Conservation (phyloP, 331 rosid species). For the Stylosanthes scabra region DNA sequence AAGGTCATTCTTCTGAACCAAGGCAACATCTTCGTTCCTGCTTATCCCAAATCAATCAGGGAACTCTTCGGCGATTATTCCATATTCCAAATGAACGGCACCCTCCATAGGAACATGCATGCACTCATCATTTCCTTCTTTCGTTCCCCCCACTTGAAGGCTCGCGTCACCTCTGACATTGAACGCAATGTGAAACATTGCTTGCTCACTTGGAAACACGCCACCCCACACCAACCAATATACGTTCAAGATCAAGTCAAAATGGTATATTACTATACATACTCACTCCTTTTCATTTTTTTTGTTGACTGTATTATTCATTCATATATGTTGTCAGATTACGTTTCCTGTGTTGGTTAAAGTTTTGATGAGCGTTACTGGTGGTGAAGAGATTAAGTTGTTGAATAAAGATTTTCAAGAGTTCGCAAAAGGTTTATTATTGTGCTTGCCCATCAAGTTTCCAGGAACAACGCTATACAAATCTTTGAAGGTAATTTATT, state of each 20-base stretch:
- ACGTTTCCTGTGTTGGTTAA: constrained; percentile 75
- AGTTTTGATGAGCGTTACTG: constrained; percentile 78
- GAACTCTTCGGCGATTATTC: constrained; percentile 81
- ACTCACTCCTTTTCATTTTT: no score
- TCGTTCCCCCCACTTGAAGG: constrained; percentile 68
- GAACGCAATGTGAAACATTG: constrained; percentile 61
- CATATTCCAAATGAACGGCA: constrained; percentile 74
- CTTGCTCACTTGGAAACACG: constrained; percentile 56
- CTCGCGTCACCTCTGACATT: constrained; percentile 65
- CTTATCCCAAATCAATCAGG: constrained; percentile 87
- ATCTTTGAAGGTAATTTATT: constrained; percentile 77
- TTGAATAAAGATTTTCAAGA: constrained; percentile 76
- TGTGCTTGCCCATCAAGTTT: constrained; percentile 83
- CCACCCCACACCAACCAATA: constrained; percentile 36
- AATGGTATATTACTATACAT: constrained; percentile 49
- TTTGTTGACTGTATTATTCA: no score
- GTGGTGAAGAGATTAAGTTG: constrained; percentile 71
- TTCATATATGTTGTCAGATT: constrained; percentile 48
- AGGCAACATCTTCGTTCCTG: constrained; percentile 74
- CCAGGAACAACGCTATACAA: constrained; percentile 87
- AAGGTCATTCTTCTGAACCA: constrained; percentile 77
- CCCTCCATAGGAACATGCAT: constrained; percentile 67
- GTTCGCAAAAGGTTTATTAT: constrained; percentile 85
- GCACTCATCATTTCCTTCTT: constrained; percentile 74
- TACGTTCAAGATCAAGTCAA: constrained; percentile 77